These are phyloP conservation scores for Metarhizium guizhouense DNA, from an alignment of 2,329 filamentous ascomycete species.

Conservation along the genomic window DNA sequence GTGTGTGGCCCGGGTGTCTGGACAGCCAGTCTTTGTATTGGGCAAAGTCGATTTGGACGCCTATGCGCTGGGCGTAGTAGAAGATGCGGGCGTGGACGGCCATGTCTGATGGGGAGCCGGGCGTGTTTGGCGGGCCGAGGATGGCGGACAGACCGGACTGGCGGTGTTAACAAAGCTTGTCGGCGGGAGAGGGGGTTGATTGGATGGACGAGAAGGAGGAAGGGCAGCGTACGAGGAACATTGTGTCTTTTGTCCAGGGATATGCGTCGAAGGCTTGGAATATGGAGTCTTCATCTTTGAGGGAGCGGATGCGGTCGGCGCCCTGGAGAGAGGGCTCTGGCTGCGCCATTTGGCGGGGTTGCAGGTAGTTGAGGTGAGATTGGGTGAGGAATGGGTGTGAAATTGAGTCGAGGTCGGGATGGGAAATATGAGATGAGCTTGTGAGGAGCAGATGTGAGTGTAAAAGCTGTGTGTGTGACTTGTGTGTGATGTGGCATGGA, in stretches of 20 bases:
- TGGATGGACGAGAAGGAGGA: background rate
- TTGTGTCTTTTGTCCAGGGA: slow-evolving; percentile 57
- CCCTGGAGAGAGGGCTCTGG: slow-evolving; percentile 1
- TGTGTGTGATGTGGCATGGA: background rate
- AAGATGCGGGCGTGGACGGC: slow-evolving; percentile 58
- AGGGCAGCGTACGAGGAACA: slow-evolving; percentile 48
- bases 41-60: slow-evolving; percentile 52
- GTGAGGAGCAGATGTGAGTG: background rate
- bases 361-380: background rate
- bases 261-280: slow-evolving; percentile 57
- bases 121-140: slow-evolving; percentile 41
- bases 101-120: slow-evolving; percentile 46
- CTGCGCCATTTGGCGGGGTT: background rate
- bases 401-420: background rate
- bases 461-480: background rate
- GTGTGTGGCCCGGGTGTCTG: slow-evolving; percentile 20
- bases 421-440: background rate
- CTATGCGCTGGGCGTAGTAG: slow-evolving; percentile 49
- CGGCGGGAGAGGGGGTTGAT: background rate
- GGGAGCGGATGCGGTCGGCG: slow-evolving; percentile 28
- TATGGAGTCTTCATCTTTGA: slow-evolving; percentile 31
- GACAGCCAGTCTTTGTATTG: slow-evolving; percentile 58
- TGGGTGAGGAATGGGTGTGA: background rate
- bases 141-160: slow-evolving; percentile 56
- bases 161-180: background rate